Base-by-base conservation (phyloP, 179 eudicot genomes). In the Vitellaria paradoxa region DNA sequence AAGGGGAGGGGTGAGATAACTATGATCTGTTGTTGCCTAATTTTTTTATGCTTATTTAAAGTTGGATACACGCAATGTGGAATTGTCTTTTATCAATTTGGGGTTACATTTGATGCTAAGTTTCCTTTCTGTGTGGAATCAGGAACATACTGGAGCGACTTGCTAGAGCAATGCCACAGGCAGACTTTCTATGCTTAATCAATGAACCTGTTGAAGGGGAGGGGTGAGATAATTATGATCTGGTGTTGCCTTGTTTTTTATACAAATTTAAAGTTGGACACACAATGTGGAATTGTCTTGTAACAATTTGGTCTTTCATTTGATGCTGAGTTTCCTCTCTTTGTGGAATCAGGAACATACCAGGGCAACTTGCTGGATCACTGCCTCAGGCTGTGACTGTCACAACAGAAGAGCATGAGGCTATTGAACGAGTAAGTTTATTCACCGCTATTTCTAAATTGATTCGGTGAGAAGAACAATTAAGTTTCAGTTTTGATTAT, bases 331-430 rank as follows among this genome's bases (percentile, higher is more conserved):
- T 13, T 55, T 30, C 52, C 9, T 24, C 3, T n/a, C 37, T 59
- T 63, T 50, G 7, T 74, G 86, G 77, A 75, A 53, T 53, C 82
- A 92, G 97, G 84, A 88, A 88, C 67, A 76, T 86, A 53, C 83
- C 88, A 47, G 90, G 93, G 6, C 90, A 92, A 73, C 75, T 89
- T 57, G 87, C 90, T 18, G 89, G 85, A 75, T 78, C 90, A 63
- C 81, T 87, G 91, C 97, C 93, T 68, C 91, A 86, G 74, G 80
- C 97, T 76, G 85, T 91, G 72, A 76, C 87, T 23, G 93, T 92
- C 63, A 92, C 97, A 73, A 89, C 93, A 3, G 95, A 91, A 83
- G 96, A 92, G 77, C 92, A 88, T 61, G 95, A 92, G 79, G 93
- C 97, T 70, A 85, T 92, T 74, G 95, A 88, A 79, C 92, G 97